Percentiles rank a stretch among this genome's conserved stretches.
Evolutionary conservation across 768 basidiomycete genomes (phyloP).

Genomic region (Suillus luteus): DNA sequence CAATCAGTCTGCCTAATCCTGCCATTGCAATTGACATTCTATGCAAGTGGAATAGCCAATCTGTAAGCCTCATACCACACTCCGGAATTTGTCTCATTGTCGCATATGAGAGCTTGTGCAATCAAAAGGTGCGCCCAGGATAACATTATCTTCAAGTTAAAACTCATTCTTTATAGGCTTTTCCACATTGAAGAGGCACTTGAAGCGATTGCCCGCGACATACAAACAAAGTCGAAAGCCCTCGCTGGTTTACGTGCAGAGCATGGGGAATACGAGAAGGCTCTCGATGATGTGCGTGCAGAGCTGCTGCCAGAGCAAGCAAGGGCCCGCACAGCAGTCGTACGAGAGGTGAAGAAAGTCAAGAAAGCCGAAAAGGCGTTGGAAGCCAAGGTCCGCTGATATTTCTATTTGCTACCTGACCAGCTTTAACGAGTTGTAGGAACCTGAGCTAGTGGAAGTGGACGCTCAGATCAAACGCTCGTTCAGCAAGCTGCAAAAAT

Average conservation of each 20-base stretch:
- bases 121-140: slow-evolving; percentile 80
- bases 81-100: slow-evolving; percentile 5
- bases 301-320: too few species aligned
- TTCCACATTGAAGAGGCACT: slow-evolving; percentile 89
- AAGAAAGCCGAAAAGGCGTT: slow-evolving; percentile 90
- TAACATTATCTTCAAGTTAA: slow-evolving; percentile 63
- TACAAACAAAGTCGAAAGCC: slow-evolving; percentile 68
- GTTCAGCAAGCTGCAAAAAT: slow-evolving; percentile 73
- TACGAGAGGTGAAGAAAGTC: slow-evolving; percentile 83
- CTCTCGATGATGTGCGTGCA: not conserved
- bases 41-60: not conserved
- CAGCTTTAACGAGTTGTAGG: slow-evolving; percentile 43
- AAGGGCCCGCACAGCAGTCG: slow-evolving; percentile 67
- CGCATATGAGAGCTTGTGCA: slow-evolving; percentile 64
- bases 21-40: too few species aligned
- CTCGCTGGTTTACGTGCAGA: slow-evolving; percentile 33
- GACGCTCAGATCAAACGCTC: slow-evolving; percentile 91
- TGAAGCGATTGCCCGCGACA: slow-evolving; percentile 65
- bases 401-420: not conserved
- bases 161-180: slow-evolving; percentile 71
- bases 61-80: slow-evolving; percentile 2
- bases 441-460: slow-evolving; percentile 79
- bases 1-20: too few species aligned
- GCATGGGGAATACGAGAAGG: too few species aligned
- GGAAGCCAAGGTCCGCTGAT: slow-evolving; percentile 68